Base-by-base conservation (phyloP, 352 stramenopile species). In the Phytophthora litchii region DNA sequence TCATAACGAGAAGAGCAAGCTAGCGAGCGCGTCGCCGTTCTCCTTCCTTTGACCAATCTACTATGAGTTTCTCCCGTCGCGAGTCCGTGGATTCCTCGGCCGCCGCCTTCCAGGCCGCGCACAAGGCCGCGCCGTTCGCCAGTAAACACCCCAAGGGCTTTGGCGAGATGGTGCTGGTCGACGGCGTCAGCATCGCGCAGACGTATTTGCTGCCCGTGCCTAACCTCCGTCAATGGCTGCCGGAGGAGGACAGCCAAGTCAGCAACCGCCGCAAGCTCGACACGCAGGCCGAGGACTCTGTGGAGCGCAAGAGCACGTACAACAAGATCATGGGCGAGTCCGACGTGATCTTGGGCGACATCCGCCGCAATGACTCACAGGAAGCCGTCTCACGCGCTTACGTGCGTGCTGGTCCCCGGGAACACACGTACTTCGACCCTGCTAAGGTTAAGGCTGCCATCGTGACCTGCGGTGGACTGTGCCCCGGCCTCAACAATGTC, bases 401-500 rank as follows among this genome's bases (percentile, higher is more conserved):
- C 60, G 72, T 94, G 51, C 83, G 88, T 43, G 88, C 86, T 25
- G 88, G 88, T 16, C 84, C 88, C 12, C 80, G 86, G 21, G 64
- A 51, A 21, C 60, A 61, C 48, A 76, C 93, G n/a, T 94, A 78
- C 67, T 95, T 92, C 38, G 79, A 93, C 54, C 86, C 86, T 6
- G 23, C 67, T 7, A 76, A 83, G 43, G 85, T 96, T 31, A 90
- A 94, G 64, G 92, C 88, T 9, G 92, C 90, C 19, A 95, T 98
- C 48, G 90, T 98, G 27, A 98, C 92, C 12, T 98, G 91, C 67
- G 92, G 94, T 37, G 95, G 95, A 3, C 75, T 99, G 20, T 98
- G 95, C 61, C 97, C 97, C 14, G 97, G 97, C 5, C 78, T 99
- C n/a, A 99, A 99, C 79, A 99, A 99, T 72, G 94, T 99, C 21